Conservation (phyloP, 805 yeast genomes). For the Millerozyma miso region DNA sequence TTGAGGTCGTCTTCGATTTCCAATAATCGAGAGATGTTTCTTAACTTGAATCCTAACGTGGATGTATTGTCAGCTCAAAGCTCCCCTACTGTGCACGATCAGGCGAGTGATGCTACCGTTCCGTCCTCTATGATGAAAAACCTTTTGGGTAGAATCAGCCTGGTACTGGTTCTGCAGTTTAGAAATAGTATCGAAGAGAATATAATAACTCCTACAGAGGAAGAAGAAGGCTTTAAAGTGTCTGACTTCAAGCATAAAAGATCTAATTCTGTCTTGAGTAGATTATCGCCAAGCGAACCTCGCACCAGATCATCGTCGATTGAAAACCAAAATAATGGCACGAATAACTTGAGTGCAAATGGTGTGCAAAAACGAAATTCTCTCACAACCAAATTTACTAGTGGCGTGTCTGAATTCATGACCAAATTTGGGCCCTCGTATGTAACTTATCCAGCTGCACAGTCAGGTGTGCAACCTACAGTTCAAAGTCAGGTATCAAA, state of each 20-base stretch:
- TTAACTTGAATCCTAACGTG: slow-evolving; percentile 15
- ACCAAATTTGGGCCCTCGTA: slow-evolving; percentile 21
- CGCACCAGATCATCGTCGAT: slow-evolving; percentile 38
- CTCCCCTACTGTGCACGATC: slow-evolving; percentile 9
- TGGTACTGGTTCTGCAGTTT: slow-evolving; percentile 20
- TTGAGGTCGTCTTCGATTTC: slow-evolving; percentile 14
- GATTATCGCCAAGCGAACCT: slow-evolving; percentile 31
- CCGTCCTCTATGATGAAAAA: slow-evolving; percentile 29
- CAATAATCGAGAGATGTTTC: slow-evolving; percentile 21
- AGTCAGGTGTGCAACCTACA: slow-evolving; percentile 1
- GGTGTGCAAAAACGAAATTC: slow-evolving; percentile 22
- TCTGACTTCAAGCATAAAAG: slow-evolving; percentile 7
- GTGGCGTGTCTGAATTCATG: slow-evolving; percentile 41
- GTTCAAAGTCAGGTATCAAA: slow-evolving; percentile 19
- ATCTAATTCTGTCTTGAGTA: slow-evolving; percentile 24
- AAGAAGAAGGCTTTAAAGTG: slow-evolving; percentile 1
- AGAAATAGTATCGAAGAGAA: slow-evolving; percentile 13
- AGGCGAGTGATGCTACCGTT: slow-evolving; percentile 11
- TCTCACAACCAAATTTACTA: slow-evolving; percentile 35
- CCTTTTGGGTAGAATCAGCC: slow-evolving; percentile 32
- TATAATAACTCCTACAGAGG: neutral
- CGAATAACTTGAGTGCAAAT: slow-evolving; percentile 4
- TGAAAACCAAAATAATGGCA: slow-evolving; percentile 12
- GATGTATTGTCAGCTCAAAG: slow-evolving; percentile 7
- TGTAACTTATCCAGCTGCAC: slow-evolving; percentile 11